Conservation (phyloP, 225 moss, liverwort and hornwort species). For the Anthoceros angustus region DNA sequence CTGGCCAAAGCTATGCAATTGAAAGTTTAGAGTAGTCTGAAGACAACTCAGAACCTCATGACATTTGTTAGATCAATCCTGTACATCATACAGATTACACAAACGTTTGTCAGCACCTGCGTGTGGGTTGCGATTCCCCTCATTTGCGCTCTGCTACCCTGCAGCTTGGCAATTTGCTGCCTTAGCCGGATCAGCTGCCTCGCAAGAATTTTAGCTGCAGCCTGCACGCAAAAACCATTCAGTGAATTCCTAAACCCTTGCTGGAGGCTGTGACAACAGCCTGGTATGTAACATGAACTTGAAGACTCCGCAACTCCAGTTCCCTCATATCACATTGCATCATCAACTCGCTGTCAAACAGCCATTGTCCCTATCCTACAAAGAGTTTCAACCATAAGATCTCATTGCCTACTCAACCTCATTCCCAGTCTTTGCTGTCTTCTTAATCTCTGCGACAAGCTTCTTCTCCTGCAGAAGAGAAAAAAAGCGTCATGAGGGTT, state of each 20-base stretch:
- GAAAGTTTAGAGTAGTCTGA: too few relatives aligned
- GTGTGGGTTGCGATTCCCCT: constrained; percentile 98
- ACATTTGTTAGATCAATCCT: too few relatives aligned
- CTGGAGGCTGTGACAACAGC: too few relatives aligned
- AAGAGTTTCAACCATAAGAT: background rate
- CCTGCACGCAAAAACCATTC: constrained; percentile 23
- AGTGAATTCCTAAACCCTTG: background rate
- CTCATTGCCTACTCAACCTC: constrained; percentile 33
- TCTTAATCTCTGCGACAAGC: constrained; percentile 92
- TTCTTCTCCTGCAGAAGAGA: constrained; percentile 65
- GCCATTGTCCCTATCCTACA: background rate
- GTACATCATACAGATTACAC: background rate
- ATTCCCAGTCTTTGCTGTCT: constrained; percentile 88
- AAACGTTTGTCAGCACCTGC: constrained; percentile 35
- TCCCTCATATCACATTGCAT: too few relatives aligned
- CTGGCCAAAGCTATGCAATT: too few relatives aligned
- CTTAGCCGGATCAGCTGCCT: constrained; percentile 81
- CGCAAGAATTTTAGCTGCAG: constrained; percentile 89
- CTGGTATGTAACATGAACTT: too few relatives aligned
- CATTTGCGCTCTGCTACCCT: constrained; percentile 92
- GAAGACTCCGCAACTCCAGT: too few relatives aligned
- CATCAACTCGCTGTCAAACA: too few relatives aligned
- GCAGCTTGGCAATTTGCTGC: constrained; percentile 83
- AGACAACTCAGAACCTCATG: too few relatives aligned
- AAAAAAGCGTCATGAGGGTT: background rate